A percentile compares a stretch with the other conserved stretches of the same genome.
These are phyloP conservation scores for Neodidymelliopsis sp. DNA, from an alignment of 2,329 filamentous ascomycete species.

Conservation along the genomic window DNA sequence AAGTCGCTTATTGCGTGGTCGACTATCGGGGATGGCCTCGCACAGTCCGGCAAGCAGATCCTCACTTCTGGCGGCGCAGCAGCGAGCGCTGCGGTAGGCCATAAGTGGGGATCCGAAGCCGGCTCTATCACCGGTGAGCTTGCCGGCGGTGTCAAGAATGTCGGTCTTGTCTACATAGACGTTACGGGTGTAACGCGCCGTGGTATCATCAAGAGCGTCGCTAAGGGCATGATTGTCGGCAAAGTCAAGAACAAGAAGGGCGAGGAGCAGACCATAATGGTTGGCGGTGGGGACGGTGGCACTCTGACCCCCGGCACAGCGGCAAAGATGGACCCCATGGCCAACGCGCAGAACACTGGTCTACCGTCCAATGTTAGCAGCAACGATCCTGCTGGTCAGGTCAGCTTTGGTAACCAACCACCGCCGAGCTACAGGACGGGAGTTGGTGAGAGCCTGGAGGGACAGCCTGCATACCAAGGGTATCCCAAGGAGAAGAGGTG, in stretches of 20 bases:
- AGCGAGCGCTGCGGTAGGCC: constrained; percentile 86
- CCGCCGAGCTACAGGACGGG: constrained; percentile 46
- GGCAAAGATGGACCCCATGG: constrained; percentile 45
- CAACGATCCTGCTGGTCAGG: constrained; percentile 35
- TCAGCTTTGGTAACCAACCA: constrained; percentile 47
- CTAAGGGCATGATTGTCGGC: constrained; percentile 91
- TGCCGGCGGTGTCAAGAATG: constrained; percentile 90
- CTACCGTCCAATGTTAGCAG: constrained; percentile 35
- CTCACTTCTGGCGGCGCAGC: constrained; percentile 77
- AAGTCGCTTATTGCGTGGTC: constrained; percentile 97
- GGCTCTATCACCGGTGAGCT: constrained; percentile 77
- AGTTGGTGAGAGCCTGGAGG: constrained; percentile 47
- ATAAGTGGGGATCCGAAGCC: constrained; percentile 87
- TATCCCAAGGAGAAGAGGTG: constrained; percentile 46
- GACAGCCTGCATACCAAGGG: constrained; percentile 39
- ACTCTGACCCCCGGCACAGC: constrained; percentile 50
- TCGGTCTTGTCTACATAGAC: constrained; percentile 96
- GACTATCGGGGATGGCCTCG: constrained; percentile 91
- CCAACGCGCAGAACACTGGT: constrained; percentile 39
- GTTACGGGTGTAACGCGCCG: constrained; percentile 89
- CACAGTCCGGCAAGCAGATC: constrained; percentile 82
- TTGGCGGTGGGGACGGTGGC: constrained; percentile 70
- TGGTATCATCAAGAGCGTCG: constrained; percentile 92
- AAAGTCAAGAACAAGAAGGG: constrained; percentile 78
- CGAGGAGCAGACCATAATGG: constrained; percentile 68